Evolutionary conservation across 176 grass and related monocot species (phyloP), one percentile per base, ranked within the genome.

Genomic region (Melocanna baccifera): DNA sequence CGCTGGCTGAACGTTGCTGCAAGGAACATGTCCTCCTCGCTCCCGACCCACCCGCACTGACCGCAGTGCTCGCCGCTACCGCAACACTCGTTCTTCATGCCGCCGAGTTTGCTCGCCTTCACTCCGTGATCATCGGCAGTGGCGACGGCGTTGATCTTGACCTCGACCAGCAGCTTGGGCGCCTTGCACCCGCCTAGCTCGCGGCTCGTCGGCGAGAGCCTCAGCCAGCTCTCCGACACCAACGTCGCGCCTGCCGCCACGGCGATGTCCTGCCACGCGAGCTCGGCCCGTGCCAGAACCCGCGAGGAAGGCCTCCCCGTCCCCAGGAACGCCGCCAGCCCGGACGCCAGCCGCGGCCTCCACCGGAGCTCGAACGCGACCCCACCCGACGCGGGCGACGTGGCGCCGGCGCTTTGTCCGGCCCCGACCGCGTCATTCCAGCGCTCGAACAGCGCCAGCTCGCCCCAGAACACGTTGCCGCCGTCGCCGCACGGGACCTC

Each of bases 21-120:
- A 8, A 87, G 91, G 81, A 92, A 92, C 76, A 87, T 89, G 59
- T 92, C 87, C 64, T 92, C 87, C 81, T 92, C 91, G 67, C 22
- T 92, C 67, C 91, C 87, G 32, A 87, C 58, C 91, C 91, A 89
- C 9, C 73, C 64, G 28, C 91, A 92, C 76, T 86, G 65, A 0
- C 12, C 71, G 72, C 87, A 92, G 20, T 77, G 53, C 66, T 84
- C 75, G 77, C 76, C 81, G 9, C 47, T 68, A 1, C 58, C 39
- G 87, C 75, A 87, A 42, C 91, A 82, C 39, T 9, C 43, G 16
- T 8, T 41, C 13, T 5, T 9, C 46, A 15, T 64, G 55, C 51
- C 0, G 50, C 65, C 30, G 34, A 26, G 34, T 18, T 1, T 83
- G 18, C 36, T 86, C 16, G 6, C 23, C 25, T 12, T 58, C 11